Evolutionary conservation across 106 monocot genomes (phyloP).

Genomic region (Gastrodia elata): DNA sequence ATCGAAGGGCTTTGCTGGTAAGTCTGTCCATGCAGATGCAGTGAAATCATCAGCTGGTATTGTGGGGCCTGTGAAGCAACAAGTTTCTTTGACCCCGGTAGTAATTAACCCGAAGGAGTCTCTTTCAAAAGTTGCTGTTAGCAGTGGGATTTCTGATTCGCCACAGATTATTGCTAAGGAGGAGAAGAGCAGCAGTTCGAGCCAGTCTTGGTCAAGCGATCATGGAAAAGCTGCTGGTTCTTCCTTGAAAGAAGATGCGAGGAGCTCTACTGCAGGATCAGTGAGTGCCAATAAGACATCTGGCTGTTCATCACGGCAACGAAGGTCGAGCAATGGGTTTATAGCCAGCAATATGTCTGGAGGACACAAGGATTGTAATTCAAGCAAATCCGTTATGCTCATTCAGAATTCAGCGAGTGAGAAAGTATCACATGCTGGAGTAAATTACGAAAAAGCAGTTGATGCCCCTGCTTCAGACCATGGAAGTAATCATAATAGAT

Average conservation of each 20-base stretch:
- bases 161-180: conserved; percentile 42
- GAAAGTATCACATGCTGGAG: conserved; percentile 40
- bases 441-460: conserved; percentile 32
- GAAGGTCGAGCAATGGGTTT: conserved; percentile 65
- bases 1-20: conserved; percentile 32
- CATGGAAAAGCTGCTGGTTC: conserved; percentile 39
- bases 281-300: conserved; percentile 37
- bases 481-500: conserved; percentile 52
- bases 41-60: conserved; percentile 18
- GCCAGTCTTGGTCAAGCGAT: conserved; percentile 75
- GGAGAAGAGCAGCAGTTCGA: conserved; percentile 82
- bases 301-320: conserved; percentile 47
- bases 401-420: conserved; percentile 20
- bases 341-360: conserved; percentile 21
- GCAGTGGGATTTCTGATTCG: conserved; percentile 20
- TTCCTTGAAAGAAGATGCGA: conserved; percentile 69
- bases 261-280: conserved; percentile 59
- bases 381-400: conserved; percentile 34
- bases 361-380: conserved; percentile 32
- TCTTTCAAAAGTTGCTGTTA: conserved; percentile 28
- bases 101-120: conserved; percentile 27
- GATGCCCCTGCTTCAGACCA: conserved; percentile 38
- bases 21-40: conserved; percentile 33
- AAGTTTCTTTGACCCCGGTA: conserved; percentile 14
- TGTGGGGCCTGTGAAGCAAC: conserved; percentile 26